Conservation (phyloP, 2,329 filamentous ascomycete genomes). For the Fusarium equiseti region DNA sequence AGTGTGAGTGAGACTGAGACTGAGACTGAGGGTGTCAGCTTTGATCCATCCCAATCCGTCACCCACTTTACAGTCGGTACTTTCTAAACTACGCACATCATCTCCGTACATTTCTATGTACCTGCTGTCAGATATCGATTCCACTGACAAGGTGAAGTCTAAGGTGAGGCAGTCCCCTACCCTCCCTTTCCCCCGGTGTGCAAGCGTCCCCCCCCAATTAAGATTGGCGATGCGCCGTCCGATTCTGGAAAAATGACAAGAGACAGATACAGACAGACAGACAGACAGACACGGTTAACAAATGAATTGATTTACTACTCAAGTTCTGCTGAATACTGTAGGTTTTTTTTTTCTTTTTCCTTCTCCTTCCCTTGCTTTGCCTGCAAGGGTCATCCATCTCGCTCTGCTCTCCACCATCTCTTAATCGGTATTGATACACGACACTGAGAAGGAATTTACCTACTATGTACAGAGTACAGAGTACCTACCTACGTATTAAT, state of each 20-base stretch:
- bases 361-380: not conserved
- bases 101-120: not conserved
- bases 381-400: slow-evolving; percentile 33
- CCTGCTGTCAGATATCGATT: slow-evolving; percentile 27
- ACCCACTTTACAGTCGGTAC: not conserved
- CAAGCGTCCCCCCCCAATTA: slow-evolving; percentile 10
- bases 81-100: not conserved
- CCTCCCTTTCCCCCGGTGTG: slow-evolving; percentile 12
- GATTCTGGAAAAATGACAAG: slow-evolving; percentile 34
- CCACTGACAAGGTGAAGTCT: slow-evolving; percentile 19
- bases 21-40: slow-evolving; percentile 5
- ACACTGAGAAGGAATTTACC: not conserved
- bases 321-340: slow-evolving; percentile 9
- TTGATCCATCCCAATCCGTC: slow-evolving; percentile 11
- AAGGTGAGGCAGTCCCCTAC: slow-evolving; percentile 30
- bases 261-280: slow-evolving; percentile 5
- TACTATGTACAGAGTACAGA: not conserved
- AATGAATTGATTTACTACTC: slow-evolving; percentile 1
- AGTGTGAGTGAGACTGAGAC: not conserved
- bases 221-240: slow-evolving; percentile 39
- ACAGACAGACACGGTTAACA: not conserved
- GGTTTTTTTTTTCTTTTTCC: not conserved
- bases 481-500: not conserved
- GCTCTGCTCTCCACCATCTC: slow-evolving; percentile 27
- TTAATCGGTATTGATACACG: not conserved